These are phyloP conservation scores for Aspergillus ochraceus DNA, from an alignment of 2,329 filamentous ascomycete species.

Conservation along the genomic window DNA sequence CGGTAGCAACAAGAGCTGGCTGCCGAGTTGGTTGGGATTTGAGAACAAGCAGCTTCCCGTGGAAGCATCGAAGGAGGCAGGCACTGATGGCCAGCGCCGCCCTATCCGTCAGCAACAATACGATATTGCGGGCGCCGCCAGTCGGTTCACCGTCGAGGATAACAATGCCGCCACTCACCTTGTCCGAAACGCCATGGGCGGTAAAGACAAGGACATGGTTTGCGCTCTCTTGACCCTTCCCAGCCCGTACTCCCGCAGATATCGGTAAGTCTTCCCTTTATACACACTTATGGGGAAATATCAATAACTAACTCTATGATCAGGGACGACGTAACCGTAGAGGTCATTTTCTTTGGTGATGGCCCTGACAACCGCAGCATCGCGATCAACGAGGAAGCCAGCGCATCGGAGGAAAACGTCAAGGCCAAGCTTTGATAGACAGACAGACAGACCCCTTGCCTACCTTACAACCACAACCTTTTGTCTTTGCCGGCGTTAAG, in stretches of 20 bases:
- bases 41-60: constrained; percentile 68
- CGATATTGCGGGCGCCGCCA: constrained; percentile 68
- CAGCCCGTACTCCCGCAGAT: constrained; percentile 85
- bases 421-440: constrained; percentile 50
- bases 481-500: neutral
- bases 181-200: constrained; percentile 90
- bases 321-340: constrained; percentile 92
- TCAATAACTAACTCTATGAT: constrained; percentile 14
- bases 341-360: constrained; percentile 97
- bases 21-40: constrained; percentile 67
- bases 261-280: constrained; percentile 61
- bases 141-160: constrained; percentile 90
- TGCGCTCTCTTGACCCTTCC: constrained; percentile 89
- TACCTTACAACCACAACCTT: neutral
- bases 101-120: constrained; percentile 90
- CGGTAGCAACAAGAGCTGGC: constrained; percentile 58
- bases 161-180: constrained; percentile 96
- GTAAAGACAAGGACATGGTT: constrained; percentile 89
- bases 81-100: constrained; percentile 67
- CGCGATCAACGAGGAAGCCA: constrained; percentile 82
- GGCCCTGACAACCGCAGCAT: constrained; percentile 74
- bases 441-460: neutral
- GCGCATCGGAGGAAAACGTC: constrained; percentile 54
- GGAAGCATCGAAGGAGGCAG: constrained; percentile 58
- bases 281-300: neutral